Evolutionary conservation across 169 alveolate genomes (phyloP), one percentile per base, ranked within the genome.

Genomic region (Fabrea salina): DNA sequence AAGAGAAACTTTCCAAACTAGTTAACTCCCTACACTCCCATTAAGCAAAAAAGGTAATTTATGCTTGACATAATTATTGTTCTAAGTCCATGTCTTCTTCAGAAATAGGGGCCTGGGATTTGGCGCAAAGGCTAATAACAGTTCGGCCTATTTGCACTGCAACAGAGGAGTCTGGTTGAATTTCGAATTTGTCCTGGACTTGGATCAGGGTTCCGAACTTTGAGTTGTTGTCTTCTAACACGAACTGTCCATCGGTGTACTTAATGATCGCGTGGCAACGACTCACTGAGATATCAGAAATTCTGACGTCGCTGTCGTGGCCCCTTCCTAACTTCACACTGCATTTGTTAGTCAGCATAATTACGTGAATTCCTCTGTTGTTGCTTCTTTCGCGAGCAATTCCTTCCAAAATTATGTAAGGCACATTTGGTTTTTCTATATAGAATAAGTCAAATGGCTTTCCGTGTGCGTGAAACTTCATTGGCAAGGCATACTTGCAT

Each of bases 401-500:
- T 19, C 64, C 59, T 67, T 67, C 78, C 16, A 67, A 30, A n/a
- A 67, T 27, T 7, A 67, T 22, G 33, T 19, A 67, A 19, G 56
- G 59, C 22, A 19, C 61, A 41, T 37, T 1, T 16, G 78, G 78
- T 4, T 43, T 67, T n/a, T 37, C 44, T 7, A 16, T 7, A 22
- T 19, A 13, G n/a, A 67, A 7, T 8, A 67, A 32, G n/a, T 67
- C 78, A 1, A 22, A 40, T 22, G 35, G 6, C 2, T 11, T 19
- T 19, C 19, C 16, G 13, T 67, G 16, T 7, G 8, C 61, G 11
- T 67, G 22, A 22, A 67, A 11, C 0, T 0, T n/a, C 30, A 67
- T 19, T 41, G 78, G 78, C 27, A 91, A 82, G 30, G 84, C 90
- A 3, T 93, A 77, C 85, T 94, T 94, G 79, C 98, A 94, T 30